phyloP scores from a whole-genome alignment of 2,329 filamentous ascomycete genomes.

The Calonectria pauciramosa region DNA sequence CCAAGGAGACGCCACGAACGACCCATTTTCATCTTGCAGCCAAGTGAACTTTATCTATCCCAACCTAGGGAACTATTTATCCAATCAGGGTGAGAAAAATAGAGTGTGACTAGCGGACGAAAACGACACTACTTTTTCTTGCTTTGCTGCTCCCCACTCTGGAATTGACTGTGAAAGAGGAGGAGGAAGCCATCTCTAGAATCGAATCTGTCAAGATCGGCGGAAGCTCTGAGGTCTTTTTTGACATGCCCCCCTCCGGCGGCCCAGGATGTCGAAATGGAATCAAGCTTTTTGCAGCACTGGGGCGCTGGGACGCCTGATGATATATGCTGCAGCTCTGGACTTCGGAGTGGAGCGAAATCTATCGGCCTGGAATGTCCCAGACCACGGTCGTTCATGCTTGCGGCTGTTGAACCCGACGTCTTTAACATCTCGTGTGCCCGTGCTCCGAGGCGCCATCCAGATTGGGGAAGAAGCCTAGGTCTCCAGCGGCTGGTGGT shows the following conservation, averaged over 20 bases:
- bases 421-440: no score
- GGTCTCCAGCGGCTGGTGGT: neutral
- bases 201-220: neutral
- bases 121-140: conserved; percentile 2
- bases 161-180: neutral
- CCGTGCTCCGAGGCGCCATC: neutral
- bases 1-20: neutral
- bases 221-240: neutral
- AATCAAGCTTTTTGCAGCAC: neutral
- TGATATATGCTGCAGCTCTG: neutral
- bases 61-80: neutral
- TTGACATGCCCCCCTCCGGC: neutral
- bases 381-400: neutral
- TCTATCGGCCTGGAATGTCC: neutral
- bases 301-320: neutral
- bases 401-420: neutral
- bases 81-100: neutral
- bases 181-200: neutral
- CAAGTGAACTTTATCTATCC: neutral
- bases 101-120: neutral
- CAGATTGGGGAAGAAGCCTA: neutral
- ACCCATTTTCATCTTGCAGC: neutral
- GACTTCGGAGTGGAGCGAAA: neutral
- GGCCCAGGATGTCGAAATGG: neutral
- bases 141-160: neutral